Evolutionary conservation across 2,329 filamentous ascomycete species (phyloP).

Genomic region (Penicillium janthinellum): DNA sequence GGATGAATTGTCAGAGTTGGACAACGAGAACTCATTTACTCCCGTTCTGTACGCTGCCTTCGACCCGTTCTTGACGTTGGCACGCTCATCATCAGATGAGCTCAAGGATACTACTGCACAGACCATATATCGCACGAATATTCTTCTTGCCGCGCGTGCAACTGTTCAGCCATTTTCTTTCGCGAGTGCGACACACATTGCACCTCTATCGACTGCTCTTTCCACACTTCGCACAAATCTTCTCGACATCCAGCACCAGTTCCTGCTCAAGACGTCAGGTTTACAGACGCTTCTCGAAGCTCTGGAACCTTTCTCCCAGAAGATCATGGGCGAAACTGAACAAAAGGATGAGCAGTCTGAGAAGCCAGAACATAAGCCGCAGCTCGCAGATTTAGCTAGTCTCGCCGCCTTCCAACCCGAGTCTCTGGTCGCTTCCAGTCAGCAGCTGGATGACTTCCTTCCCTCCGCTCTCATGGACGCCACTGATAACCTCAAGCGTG

Average conservation of each 20-base stretch:
- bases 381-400: slow-evolving; percentile 57
- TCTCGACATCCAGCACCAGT: slow-evolving; percentile 68
- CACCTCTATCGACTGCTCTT: slow-evolving; percentile 57
- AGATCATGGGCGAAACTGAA: slow-evolving; percentile 21
- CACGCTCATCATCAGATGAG: slow-evolving; percentile 54
- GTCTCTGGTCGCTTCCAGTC: slow-evolving; percentile 67
- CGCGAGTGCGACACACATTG: slow-evolving; percentile 61
- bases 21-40: slow-evolving; percentile 70
- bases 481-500: slow-evolving; percentile 72
- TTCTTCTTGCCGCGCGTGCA: slow-evolving; percentile 45
- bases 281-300: slow-evolving; percentile 65
- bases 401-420: slow-evolving; percentile 62
- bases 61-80: slow-evolving; percentile 77
- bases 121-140: slow-evolving; percentile 55
- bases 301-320: slow-evolving; percentile 48
- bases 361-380: slow-evolving; percentile 41
- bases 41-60: slow-evolving; percentile 76
- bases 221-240: slow-evolving; percentile 54
- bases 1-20: slow-evolving; percentile 47
- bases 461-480: slow-evolving; percentile 93
- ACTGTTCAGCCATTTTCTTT: slow-evolving; percentile 57
- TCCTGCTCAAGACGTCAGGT: slow-evolving; percentile 75
- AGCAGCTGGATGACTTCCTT: slow-evolving; percentile 83
- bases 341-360: slow-evolving; percentile 10
- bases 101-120: slow-evolving; percentile 42